Conservation (phyloP, 257 asterid genomes). For the Lithospermum erythrorhizon region DNA sequence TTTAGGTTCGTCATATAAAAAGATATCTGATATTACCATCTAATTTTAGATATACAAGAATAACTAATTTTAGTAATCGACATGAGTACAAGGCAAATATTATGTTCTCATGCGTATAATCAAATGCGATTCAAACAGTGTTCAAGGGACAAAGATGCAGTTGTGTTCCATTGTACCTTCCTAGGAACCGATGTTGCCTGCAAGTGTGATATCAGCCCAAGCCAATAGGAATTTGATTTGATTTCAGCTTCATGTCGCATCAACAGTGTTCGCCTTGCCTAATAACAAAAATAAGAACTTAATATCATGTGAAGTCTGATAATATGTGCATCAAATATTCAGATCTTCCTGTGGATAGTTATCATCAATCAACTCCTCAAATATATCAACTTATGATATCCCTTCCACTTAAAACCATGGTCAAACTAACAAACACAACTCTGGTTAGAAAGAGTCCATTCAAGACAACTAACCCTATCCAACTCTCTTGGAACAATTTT, state of each 20-base stretch:
- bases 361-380: background rate
- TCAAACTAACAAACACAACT: background rate
- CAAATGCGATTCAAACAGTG: background rate
- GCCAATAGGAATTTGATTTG: conserved; percentile 96
- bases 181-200: conserved; percentile 83
- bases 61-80: background rate
- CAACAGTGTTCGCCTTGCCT: conserved; percentile 91
- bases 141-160: background rate
- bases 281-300: conserved; percentile 5
- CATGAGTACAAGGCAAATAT: background rate
- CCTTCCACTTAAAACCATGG: too few species aligned
- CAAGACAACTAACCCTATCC: conserved; percentile 73
- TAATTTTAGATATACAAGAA: background rate
- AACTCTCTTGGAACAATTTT: conserved; percentile 80
- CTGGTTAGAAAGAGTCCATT: conserved; percentile 6
- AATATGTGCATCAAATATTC: background rate
- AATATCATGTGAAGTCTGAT: background rate
- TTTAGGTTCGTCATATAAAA: background rate
- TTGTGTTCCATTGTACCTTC: conserved; percentile 42
- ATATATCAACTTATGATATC: too few species aligned
- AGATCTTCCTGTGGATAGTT: background rate
- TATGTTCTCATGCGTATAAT: background rate
- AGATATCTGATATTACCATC: background rate
- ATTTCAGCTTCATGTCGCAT: conserved; percentile 99
- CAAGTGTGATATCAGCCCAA: conserved; percentile 90